Evolutionary conservation across 345 rosid species (phyloP), one percentile per base, ranked within the genome.

Genomic region (Kernera saxatilis): DNA sequence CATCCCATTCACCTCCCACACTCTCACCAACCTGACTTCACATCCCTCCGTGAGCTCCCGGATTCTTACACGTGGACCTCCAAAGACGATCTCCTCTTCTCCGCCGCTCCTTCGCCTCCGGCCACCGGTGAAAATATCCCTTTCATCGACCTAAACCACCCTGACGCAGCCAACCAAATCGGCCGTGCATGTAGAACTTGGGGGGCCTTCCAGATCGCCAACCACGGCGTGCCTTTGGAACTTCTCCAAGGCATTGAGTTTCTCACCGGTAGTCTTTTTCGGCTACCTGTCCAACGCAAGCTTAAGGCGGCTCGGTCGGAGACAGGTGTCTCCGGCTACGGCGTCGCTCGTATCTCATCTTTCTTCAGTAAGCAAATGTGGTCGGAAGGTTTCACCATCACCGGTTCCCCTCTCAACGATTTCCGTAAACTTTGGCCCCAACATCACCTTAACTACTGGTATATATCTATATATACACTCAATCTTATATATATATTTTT

Each of bases 381-480:
- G 98, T 89, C 91, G 40, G 98, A 92, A 83, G 98, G 98, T 32
- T 90, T 92, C 64, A 92, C 98, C 21, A 81, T 92, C 57, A 71
- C 81, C 32, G 93, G 90, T 26, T 86, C 96, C 0, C 86, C 93
- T 13, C 19, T 68, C 17, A 84, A 81, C 54, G 90, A 92, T 50
- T 95, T 89, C 37, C 83, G 75, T 54, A 50, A 71, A 67, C 92
- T 92, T 58, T 92, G 91, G 94, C 94, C 98, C 9, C 40, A 58
- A n/a, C 82, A 53, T 46, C 81, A 80, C 73, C 65, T 57, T 25
- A 69, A 65, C 21, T 89, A 87, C 80, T 87, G 98, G 98, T 92
- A 77, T 12, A 74, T 64, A 68, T 77, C 75, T 67, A 68, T 12
- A 4, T 26, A 36, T 3, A 51, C 51, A 40, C 71, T 72, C 45